phyloP scores from a whole-genome alignment of 1,139 yeast species.

The Yamadazyma taylorii region DNA sequence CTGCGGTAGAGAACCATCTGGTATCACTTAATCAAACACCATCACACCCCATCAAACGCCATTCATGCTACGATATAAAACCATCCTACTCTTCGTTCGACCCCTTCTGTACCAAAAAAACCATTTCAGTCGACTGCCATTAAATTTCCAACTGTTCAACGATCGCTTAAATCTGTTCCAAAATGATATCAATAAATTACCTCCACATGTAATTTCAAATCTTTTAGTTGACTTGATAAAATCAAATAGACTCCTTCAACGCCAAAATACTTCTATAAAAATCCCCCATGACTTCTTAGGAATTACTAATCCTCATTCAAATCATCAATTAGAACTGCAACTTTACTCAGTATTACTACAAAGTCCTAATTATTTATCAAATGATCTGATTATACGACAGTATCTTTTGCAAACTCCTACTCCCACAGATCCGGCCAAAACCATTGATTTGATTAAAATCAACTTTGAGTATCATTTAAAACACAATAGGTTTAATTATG shows the following conservation, averaged over 20 bases:
- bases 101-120: conserved; percentile 2
- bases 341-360: neutral
- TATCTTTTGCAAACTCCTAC: conserved; percentile 25
- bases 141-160: conserved; percentile 28
- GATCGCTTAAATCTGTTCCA: conserved; percentile 18
- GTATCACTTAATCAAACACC: too few species aligned
- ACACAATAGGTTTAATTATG: conserved; percentile 6
- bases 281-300: conserved; percentile 13
- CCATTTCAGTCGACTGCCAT: conserved; percentile 23
- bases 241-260: conserved; percentile 25
- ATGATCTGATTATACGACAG: conserved; percentile 5
- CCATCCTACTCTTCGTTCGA: neutral
- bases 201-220: conserved; percentile 1
- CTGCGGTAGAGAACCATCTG: too few species aligned
- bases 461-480: conserved; percentile 12
- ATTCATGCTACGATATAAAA: too few species aligned
- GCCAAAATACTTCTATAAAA: conserved; percentile 5
- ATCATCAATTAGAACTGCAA: conserved; percentile 19
- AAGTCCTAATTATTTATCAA: neutral
- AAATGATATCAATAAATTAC: neutral
- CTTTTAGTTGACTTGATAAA: conserved; percentile 24
- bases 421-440: conserved; percentile 20
- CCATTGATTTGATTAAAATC: conserved; percentile 16
- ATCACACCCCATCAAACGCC: too few species aligned
- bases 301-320: conserved; percentile 13